Evolutionary conservation across 345 rosid species (phyloP).

Genomic region (Erucastrum elatum): DNA sequence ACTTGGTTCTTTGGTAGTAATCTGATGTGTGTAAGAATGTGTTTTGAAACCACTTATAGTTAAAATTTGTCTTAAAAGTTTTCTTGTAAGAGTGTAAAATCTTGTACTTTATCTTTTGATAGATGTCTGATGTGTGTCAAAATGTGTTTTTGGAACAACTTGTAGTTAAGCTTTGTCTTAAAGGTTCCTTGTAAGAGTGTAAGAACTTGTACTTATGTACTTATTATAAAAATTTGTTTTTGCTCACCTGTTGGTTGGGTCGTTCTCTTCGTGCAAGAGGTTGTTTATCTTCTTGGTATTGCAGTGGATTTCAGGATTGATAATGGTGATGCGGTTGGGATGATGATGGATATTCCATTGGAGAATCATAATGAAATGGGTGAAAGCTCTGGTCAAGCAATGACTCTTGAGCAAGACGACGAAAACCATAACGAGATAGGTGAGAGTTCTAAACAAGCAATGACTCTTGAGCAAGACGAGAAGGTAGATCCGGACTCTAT

Average conservation of each 20-base stretch:
- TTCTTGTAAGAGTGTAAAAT: not conserved
- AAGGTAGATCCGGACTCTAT: slow-evolving; percentile 55
- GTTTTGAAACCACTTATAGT: not conserved
- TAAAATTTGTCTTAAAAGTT: no score
- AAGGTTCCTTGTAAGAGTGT: slow-evolving; percentile 2
- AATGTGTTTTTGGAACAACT: not conserved
- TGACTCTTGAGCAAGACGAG: slow-evolving; percentile 45
- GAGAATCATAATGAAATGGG: slow-evolving; percentile 49
- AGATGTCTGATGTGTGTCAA: not conserved
- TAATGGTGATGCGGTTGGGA: slow-evolving; percentile 55
- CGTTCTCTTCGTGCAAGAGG: not conserved
- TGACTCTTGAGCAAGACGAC: slow-evolving; percentile 46
- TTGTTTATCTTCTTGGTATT: not conserved
- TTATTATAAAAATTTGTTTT: not conserved
- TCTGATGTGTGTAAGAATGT: not conserved
- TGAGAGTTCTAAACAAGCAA: slow-evolving; percentile 50
- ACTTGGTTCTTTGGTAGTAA: not conserved
- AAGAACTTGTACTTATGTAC: not conserved
- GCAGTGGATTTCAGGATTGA: slow-evolving; percentile 84
- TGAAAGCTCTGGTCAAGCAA: slow-evolving; percentile 55
- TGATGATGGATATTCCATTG: slow-evolving; percentile 36
- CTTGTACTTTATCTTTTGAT: not conserved
- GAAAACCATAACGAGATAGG: slow-evolving; percentile 43
- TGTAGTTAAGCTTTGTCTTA: slow-evolving; percentile 15
- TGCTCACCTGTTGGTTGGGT: not conserved